Base-by-base conservation (phyloP, 176 grass and related monocot genomes). In the Puya raimondii region DNA sequence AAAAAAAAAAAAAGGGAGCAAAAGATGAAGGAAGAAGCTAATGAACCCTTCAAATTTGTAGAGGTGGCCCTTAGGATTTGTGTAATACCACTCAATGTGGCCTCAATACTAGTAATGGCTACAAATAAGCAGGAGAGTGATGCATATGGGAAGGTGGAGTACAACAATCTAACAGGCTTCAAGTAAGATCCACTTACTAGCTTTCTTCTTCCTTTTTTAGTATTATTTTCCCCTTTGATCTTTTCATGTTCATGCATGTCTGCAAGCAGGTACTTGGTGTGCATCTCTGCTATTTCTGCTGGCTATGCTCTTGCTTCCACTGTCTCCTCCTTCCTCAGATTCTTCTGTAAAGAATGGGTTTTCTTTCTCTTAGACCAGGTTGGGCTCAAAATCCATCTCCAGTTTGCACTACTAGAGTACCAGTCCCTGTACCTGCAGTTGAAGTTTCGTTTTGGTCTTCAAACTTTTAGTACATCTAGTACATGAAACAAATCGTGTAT, bases 321-420 rank as follows among this genome's bases (percentile, higher is more conserved):
- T 69, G 26, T 86, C 65, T 26, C 86, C 50, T 82, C 87, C 27
- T 77, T 42, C 20, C 74, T 68, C 47, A 83, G 69, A 50, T 76
- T 69, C 23, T 68, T 78, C 50, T 64, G 64, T 5, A 69, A 53
- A 3, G 84, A 91, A 5, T 93, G 94, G 94, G 17, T 80, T 0
- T 66, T 93, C 2, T 82, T 93, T 68, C 9, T 93, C 64, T 13
- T 88, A 23, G 94, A 99, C 25, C 94, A 99, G 94, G 92, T 91
- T 72, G 77, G 29, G 8, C 25, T 42, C 33, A 42, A 7, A 42
- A 42, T 42, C 33, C 7, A 42, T 42, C 33, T 42, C 33, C 7
- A 42, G 4, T 4, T 42, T 42, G 33, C 33, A 42, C 33, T 42
- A 42, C 33, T 42, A 33, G 29, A 33, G 3, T 33, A 6, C 33